phyloP scores from a whole-genome alignment of 1,139 yeast species.

The Pneumocystis sp. region DNA sequence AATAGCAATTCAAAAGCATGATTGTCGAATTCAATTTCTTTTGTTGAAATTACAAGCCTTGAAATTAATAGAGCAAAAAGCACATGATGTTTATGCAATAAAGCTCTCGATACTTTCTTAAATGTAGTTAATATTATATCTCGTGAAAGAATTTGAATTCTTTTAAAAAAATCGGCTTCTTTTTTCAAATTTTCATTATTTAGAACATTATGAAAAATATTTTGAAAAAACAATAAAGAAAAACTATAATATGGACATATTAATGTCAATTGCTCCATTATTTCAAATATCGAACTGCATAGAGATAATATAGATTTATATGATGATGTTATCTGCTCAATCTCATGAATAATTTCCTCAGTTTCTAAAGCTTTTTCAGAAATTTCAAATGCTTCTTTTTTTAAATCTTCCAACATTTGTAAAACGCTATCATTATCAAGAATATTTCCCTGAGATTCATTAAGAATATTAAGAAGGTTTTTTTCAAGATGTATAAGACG shows the following conservation, averaged over 20 bases:
- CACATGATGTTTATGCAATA: slow-evolving; percentile 36
- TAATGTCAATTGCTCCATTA: slow-evolving; percentile 31
- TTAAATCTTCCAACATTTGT: slow-evolving; percentile 47
- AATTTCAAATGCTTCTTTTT: slow-evolving; percentile 45
- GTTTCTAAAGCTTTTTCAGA: slow-evolving; percentile 42
- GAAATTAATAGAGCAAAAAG: slow-evolving; percentile 33
- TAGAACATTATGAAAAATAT: slow-evolving; percentile 32
- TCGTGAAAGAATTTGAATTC: slow-evolving; percentile 24
- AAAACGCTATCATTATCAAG: slow-evolving; percentile 53
- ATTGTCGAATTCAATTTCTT: background rate
- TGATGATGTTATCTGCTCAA: slow-evolving; percentile 34
- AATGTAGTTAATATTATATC: slow-evolving; percentile 35
- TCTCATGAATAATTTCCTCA: slow-evolving; percentile 36
- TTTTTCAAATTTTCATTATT: slow-evolving; percentile 4
- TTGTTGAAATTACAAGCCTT: slow-evolving; percentile 1
- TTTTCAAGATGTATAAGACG: slow-evolving; percentile 45
- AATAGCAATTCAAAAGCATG: background rate
- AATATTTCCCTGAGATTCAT: slow-evolving; percentile 44
- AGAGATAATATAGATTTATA: slow-evolving; percentile 43
- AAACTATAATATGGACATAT: slow-evolving; percentile 44
- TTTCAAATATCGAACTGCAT: slow-evolving; percentile 36
- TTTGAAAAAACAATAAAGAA: slow-evolving; percentile 36
- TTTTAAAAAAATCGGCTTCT: slow-evolving; percentile 9
- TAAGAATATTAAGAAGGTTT: slow-evolving; percentile 44
- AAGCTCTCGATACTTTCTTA: slow-evolving; percentile 34